Evolutionary conservation across 306 rosid genomes (phyloP), one percentile per base, ranked within the genome.

Genomic region (Urtica urens): DNA sequence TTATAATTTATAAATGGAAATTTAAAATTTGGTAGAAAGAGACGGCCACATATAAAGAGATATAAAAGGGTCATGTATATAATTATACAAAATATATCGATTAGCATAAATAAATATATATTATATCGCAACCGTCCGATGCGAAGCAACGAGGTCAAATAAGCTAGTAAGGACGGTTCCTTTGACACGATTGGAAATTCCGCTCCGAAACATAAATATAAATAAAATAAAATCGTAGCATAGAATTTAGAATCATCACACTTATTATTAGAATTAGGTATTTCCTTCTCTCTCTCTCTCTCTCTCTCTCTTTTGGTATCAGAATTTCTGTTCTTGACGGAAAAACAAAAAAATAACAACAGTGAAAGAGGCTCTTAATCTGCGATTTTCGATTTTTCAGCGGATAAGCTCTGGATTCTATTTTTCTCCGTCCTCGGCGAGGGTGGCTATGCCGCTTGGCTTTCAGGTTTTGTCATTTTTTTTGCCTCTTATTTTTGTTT

Each of bases 361-460:
- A 57, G 38, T 47, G 44, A 21, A n/a, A 15, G 29, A 40, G n/a
- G n/a, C n/a, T n/a, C n/a, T n/a, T n/a, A n/a, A n/a, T n/a, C 12
- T 39, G 39, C 34, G 52, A 41, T 9, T 35, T 13, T 35, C 40
- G 40, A 35, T 3, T 35, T 35, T 37, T 16, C 38, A 25, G 24
- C 54, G 28, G 49, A 37, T 34, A 10, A 62, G 62, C 86, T 90
- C 93, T 85, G 96, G 96, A 85, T 79, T 86, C 85, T 74, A 67
- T 76, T 81, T 63, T 72, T 55, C 75, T 78, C 92, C 90, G 93
- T 83, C 94, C 96, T 64, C 63, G 70, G 86, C 66, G 93, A 74
- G 95, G 99, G 95, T 81, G 79, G 75, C 75, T 78, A 70, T 68
- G 83, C 93, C 80, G 64, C 76, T 69, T 75, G 67, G 72, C 70